phyloP scores from a whole-genome alignment of 1,284 basidiomycete genomes.

The Puccinia sorghi region DNA sequence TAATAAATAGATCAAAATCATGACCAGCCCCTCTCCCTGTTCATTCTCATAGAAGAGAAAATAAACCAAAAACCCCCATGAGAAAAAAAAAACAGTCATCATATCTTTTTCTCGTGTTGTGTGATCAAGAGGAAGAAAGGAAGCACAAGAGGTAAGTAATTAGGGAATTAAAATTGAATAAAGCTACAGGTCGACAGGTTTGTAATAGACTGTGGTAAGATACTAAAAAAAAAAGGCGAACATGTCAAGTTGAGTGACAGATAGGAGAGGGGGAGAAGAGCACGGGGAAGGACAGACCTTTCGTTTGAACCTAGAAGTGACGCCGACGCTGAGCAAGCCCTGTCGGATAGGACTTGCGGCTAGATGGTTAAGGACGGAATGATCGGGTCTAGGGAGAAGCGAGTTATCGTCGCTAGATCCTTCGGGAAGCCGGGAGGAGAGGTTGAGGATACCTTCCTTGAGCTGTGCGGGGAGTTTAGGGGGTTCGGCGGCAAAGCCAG shows the following conservation, averaged over 20 bases:
- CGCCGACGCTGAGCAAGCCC: conserved; percentile 88
- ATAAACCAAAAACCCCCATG: no score
- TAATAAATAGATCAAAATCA: no score
- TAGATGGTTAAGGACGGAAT: conserved; percentile 91
- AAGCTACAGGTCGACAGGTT: conserved; percentile 31
- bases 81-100: no score
- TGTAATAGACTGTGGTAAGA: conserved; percentile 48
- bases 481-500: conserved; percentile 43
- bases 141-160: neutral
- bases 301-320: conserved; percentile 86
- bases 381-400: conserved; percentile 88
- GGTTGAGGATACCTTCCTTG: conserved; percentile 49
- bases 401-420: conserved; percentile 78
- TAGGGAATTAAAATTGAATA: neutral
- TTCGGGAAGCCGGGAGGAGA: conserved; percentile 52
- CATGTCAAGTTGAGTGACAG: neutral
- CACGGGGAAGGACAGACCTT: conserved; percentile 67
- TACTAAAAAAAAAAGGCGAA: conserved; percentile 27
- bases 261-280: neutral
- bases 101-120: no score
- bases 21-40: no score
- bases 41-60: no score
- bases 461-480: conserved; percentile 45
- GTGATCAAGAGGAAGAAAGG: no score
- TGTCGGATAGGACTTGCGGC: conserved; percentile 94